Conservation (phyloP, 768 basidiomycete species). For the Tulasnella sp. region DNA sequence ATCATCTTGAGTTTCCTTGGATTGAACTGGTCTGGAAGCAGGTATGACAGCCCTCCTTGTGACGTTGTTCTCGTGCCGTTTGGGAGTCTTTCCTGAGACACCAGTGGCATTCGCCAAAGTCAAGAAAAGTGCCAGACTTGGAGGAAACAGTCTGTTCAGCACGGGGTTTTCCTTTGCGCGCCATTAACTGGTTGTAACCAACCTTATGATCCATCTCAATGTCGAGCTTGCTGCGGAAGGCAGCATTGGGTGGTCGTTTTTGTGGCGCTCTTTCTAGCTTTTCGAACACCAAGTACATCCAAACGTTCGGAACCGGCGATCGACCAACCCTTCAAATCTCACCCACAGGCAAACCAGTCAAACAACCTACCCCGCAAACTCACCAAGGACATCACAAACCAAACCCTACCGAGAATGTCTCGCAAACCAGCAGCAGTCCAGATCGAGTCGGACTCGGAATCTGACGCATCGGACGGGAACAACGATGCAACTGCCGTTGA, state of each 20-base stretch:
- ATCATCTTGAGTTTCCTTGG: neutral
- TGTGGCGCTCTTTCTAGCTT: too few species aligned
- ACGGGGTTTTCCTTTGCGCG: neutral
- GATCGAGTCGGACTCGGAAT: conserved; percentile 32
- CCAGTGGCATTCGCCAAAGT: neutral
- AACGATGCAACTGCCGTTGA: neutral
- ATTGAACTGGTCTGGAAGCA: neutral
- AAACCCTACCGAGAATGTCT: neutral
- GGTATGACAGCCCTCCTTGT: neutral
- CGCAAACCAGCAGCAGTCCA: conserved; percentile 38
- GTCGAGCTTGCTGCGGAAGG: too few species aligned
- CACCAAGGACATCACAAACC: neutral
- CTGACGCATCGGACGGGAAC: neutral
- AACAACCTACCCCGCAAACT: neutral
- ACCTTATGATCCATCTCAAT: too few species aligned
- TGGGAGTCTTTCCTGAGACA: too few species aligned
- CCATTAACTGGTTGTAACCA: too few species aligned
- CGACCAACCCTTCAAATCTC: neutral
- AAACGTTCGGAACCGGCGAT: neutral
- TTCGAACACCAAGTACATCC: neutral
- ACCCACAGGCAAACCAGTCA: neutral
- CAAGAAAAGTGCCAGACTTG: neutral
- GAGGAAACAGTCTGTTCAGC: neutral
- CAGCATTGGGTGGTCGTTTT: too few species aligned
- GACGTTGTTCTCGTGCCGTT: too few species aligned